phyloP scores from a whole-genome alignment of 75 land plant genomes.

The Pinus albicaulis region DNA sequence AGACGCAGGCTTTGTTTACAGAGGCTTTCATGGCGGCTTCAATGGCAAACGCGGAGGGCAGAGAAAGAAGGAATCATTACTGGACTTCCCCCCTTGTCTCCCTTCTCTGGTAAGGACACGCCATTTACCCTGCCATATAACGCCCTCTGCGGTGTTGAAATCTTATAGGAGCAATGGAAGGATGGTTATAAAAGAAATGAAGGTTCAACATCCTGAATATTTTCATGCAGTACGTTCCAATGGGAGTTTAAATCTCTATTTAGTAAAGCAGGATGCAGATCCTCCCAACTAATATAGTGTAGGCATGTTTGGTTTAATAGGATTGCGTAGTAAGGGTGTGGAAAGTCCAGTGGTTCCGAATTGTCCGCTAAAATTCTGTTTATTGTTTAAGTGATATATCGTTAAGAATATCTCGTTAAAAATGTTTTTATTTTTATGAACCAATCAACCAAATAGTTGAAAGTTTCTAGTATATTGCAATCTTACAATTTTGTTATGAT shows the following conservation, averaged over 20 bases:
- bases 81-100: conserved; percentile 39
- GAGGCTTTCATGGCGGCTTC: background rate
- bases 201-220: conserved; percentile 29
- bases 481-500: too few relatives aligned
- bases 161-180: conserved; percentile 34
- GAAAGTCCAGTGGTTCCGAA: too few relatives aligned
- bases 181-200: conserved; percentile 35
- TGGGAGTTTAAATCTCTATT: conserved; percentile 39
- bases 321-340: too few relatives aligned
- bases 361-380: too few relatives aligned
- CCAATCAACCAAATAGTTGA: too few relatives aligned
- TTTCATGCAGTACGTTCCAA: conserved; percentile 27
- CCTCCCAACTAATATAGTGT: too few relatives aligned
- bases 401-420: too few relatives aligned
- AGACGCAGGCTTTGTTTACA: too few relatives aligned
- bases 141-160: conserved; percentile 34
- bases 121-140: conserved; percentile 18
- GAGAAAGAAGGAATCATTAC: background rate
- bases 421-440: too few relatives aligned
- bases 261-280: conserved; percentile 10
- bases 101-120: conserved; percentile 19
- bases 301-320: too few relatives aligned
- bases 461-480: too few relatives aligned
- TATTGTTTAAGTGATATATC: too few relatives aligned
- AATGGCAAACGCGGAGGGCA: background rate